These are phyloP conservation scores for Volutella citrinella DNA, from an alignment of 2,329 filamentous ascomycete species.

Conservation along the genomic window DNA sequence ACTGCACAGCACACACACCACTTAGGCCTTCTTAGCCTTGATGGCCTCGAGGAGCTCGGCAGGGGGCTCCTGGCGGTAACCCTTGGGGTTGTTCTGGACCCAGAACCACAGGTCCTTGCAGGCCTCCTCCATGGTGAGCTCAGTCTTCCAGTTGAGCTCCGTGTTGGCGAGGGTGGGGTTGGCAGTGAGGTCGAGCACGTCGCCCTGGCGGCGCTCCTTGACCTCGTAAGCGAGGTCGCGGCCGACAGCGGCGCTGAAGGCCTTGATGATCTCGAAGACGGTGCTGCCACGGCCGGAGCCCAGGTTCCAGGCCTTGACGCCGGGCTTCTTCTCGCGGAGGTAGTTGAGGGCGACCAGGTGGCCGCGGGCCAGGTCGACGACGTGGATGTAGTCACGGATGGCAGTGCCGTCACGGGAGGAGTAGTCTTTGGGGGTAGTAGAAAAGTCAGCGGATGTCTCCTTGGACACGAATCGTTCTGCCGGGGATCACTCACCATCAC, in stretches of 20 bases:
- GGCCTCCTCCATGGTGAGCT: constrained; percentile 86
- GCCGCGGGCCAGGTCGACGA: constrained; percentile 82
- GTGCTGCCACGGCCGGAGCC: constrained; percentile 93
- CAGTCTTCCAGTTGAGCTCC: constrained; percentile 90
- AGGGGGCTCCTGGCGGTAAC: constrained; percentile 90
- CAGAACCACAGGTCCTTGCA: constrained; percentile 95
- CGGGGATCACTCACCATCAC: constrained; percentile 81
- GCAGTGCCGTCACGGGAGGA: constrained; percentile 84
- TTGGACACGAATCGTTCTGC: too few species aligned
- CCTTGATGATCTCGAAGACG: constrained; percentile 95
- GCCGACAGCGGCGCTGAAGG: constrained; percentile 85
- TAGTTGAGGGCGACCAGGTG: constrained; percentile 89
- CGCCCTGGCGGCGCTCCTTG: constrained; percentile 75
- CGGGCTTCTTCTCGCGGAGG: constrained; percentile 78
- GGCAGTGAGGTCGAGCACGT: constrained; percentile 92
- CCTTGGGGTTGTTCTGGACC: constrained; percentile 95
- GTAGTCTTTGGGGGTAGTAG: constrained; percentile 89
- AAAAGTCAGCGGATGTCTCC: constrained; percentile 24
- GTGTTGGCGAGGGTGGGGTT: constrained; percentile 83
- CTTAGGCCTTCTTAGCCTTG: constrained; percentile 39
- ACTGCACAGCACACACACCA: constrained; percentile 14
- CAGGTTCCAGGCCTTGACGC: constrained; percentile 93
- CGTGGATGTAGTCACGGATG: constrained; percentile 98
- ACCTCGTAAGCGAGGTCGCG: constrained; percentile 85
- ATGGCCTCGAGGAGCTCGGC: constrained; percentile 69